phyloP scores from a whole-genome alignment of 495 filamentous ascomycete genomes.

The Haplographium delicatum region DNA sequence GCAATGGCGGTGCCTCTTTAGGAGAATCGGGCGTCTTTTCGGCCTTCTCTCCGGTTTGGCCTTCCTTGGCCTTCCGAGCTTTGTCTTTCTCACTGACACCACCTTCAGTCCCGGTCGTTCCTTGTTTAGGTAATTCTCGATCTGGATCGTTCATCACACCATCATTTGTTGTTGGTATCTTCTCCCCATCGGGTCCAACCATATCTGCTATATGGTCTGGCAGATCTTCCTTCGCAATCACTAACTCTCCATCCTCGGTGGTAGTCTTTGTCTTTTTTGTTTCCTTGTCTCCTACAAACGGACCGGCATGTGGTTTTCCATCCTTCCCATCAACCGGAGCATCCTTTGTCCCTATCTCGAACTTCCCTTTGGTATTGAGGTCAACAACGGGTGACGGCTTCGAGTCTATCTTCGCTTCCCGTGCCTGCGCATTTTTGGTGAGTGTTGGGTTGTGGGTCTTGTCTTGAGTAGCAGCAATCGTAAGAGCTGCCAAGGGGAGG shows the following conservation, averaged over 20 bases:
- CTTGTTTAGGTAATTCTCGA: slow-evolving; percentile 66
- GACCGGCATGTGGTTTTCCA: slow-evolving; percentile 89
- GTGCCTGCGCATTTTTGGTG: slow-evolving; percentile 29
- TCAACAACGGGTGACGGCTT: slow-evolving; percentile 19
- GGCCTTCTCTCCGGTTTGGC: slow-evolving; percentile 50
- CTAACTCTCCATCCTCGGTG: slow-evolving; percentile 29
- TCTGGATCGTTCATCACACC: slow-evolving; percentile 89
- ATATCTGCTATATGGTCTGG: too few relatives aligned
- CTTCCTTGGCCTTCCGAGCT: slow-evolving; percentile 55
- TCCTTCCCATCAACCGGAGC: slow-evolving; percentile 94
- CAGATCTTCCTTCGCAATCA: slow-evolving; percentile 38
- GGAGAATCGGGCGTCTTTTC: slow-evolving; percentile 76
- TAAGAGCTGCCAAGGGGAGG: slow-evolving; percentile 31
- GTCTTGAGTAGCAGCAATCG: slow-evolving; percentile 22
- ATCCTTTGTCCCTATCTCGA: slow-evolving; percentile 64
- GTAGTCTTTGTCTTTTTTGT: slow-evolving; percentile 14
- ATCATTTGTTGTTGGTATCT: slow-evolving; percentile 72
- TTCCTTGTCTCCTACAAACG: slow-evolving; percentile 70
- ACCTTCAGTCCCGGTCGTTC: slow-evolving; percentile 81
- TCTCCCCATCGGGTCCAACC: slow-evolving; percentile 53
- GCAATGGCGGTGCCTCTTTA: slow-evolving; percentile 77
- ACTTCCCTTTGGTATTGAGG: slow-evolving; percentile 28
- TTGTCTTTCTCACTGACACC: slow-evolving; percentile 82
- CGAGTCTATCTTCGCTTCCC: slow-evolving; percentile 30
- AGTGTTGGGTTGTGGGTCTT: slow-evolving; percentile 15